Evolutionary conservation across 441 rosid species (phyloP), one percentile per base, ranked within the genome.

Genomic region (Eugenia klotzschiana): DNA sequence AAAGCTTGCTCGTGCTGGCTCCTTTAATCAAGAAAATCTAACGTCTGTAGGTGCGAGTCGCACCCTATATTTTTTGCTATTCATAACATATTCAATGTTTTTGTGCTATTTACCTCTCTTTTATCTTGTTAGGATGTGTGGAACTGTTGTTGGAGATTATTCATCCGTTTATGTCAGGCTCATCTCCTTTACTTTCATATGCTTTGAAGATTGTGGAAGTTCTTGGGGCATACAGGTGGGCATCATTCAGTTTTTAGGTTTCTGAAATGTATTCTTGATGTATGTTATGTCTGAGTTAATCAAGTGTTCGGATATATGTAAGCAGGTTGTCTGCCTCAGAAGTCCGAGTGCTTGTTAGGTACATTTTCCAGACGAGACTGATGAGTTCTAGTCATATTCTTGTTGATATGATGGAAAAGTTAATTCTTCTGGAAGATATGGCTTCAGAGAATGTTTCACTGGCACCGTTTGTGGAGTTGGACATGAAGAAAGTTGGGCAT

Each of bases 181-280:
- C 98, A 88, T 96, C 98, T 89, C 93, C 94, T 2, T 86, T 98
- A 81, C 98, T 95, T 83, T 92, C 93, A 41, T 87, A 94, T 92
- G 91, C 94, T 85, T 86, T 98, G 93, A 98, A 94, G 93, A 98
- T 95, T 90, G 96, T 98, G 87, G 98, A 96, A 91, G 91, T 91
- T 90, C 98, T 98, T 87, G 99, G 99, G 84, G 95, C 99, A n/a
- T 95, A 98, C 89, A 94, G 98, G 99, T 97, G 89, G 37, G 84
- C 20, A 52, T 43, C 64, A 84, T 86, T 79, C 81, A 82, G 51
- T 56, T 43, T 53, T 83, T 51, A 25, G 8, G 58, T 86, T 83
- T 29, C 79, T 81, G 25, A 50, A 74, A 84, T 81, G 26, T 51
- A 84, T 85, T 83, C 20, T 83, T 49, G 27, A 49, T 49, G 60